Evolutionary conservation across 2,329 filamentous ascomycete genomes (phyloP), one percentile per base, ranked within the genome.

Genomic region (Didymella keratinophila): DNA sequence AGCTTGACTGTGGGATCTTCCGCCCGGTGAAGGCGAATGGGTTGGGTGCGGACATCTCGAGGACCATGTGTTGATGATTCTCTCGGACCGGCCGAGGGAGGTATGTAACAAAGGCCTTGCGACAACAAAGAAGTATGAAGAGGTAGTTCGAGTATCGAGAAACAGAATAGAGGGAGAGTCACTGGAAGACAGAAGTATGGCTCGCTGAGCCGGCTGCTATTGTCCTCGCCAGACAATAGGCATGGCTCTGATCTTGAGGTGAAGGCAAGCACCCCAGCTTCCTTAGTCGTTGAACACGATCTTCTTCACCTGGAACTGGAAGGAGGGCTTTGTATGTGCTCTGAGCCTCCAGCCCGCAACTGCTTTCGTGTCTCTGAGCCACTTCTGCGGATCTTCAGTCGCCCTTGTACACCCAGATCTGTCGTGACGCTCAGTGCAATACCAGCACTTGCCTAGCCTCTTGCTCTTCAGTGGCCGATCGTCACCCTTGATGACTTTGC

Each of bases 381-480:
- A 47, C 10, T 8, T 43, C 7, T 30, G n/a, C 7, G 48, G 27
- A 21, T 52, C 16, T 4, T 27, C 16, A 2, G 11, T 43, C 18
- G 48, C 48, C 36, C 21, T 32, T 2, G 28, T 27, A 43, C 48
- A 57, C 34, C 21, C 28, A 36, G 43, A 12, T 4, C 14, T 9
- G 20, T 20, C 48, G 32, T 57, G 43, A n/a, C 48, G 54, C 48
- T 43, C 36, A 6, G 27, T 46, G 28, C 51, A 53, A 20, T 53
- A 23, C 43, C 43, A 53, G 23, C 21, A 45, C 25, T 46, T 46
- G 11, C 21, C 50, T 20, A n/a, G 30, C n/a, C 50, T 37, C n/a
- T 23, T 37, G 11, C 32, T 18, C 16, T n/a, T 20, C 23, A 37
- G 11, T 11, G 12, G 32, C 23, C 23, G 10, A 10, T 52, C 25